These are phyloP conservation scores for Peniophora sp. DNA, from an alignment of 1,284 basidiomycete genomes.

Conservation along the genomic window DNA sequence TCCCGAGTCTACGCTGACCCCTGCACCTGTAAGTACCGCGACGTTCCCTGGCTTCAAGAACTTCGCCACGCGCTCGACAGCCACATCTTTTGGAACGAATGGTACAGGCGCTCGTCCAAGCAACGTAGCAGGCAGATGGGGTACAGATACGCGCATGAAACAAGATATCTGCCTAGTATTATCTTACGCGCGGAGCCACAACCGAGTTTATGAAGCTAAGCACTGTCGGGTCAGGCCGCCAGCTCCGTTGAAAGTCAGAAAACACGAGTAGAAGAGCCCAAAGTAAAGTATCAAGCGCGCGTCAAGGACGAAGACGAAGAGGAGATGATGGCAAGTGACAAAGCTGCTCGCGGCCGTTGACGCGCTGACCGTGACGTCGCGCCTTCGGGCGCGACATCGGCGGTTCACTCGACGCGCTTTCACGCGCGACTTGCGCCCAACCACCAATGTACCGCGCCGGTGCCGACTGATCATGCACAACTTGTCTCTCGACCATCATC, in stretches of 20 bases:
- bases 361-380: no score
- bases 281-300: no score
- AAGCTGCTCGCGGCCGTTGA: no score
- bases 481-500: constrained; percentile 1
- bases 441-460: not conserved
- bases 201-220: not conserved
- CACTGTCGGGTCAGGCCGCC: no score
- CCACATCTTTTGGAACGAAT: constrained; percentile 41
- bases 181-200: not conserved
- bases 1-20: constrained; percentile 88
- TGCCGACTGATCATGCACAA: not conserved
- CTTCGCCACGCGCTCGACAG: constrained; percentile 53
- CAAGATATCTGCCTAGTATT: not conserved
- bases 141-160: constrained; percentile 75
- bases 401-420: no score
- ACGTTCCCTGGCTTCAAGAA: constrained; percentile 68
- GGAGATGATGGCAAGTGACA: no score
- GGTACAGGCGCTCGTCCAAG: constrained; percentile 32
- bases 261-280: no score
- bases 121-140: constrained; percentile 61
- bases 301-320: no score
- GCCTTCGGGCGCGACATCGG: no score
- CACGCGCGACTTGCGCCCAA: no score
- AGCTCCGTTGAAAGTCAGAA: no score
- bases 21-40: constrained; percentile 79